phyloP scores from a whole-genome alignment of 768 basidiomycete genomes.

The Bullera alba region DNA sequence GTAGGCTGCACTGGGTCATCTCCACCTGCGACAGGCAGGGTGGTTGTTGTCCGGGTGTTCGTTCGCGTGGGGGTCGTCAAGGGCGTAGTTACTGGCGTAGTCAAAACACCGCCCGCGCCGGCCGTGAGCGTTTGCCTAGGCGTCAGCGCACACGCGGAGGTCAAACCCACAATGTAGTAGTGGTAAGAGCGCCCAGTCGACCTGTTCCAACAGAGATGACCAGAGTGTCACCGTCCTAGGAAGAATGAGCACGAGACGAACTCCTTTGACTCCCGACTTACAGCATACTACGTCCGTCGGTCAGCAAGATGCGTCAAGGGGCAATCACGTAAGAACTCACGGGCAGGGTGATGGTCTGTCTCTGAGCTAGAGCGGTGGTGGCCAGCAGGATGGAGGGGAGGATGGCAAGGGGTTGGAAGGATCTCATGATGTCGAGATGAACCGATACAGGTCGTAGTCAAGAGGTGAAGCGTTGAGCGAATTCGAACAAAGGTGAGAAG shows the following conservation, averaged over 20 bases:
- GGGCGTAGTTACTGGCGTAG: constrained; percentile 3
- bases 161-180: background rate
- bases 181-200: constrained; percentile 10
- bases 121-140: background rate
- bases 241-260: background rate
- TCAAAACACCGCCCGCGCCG: constrained; percentile 1
- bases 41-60: constrained; percentile 8
- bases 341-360: constrained; percentile 16
- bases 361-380: constrained; percentile 3
- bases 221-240: constrained; percentile 31
- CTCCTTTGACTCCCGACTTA: too few relatives aligned
- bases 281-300: background rate
- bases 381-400: constrained; percentile 5
- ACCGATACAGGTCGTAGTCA: too few relatives aligned
- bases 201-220: constrained; percentile 30
- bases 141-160: background rate
- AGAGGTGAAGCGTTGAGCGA: too few relatives aligned
- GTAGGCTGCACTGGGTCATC: too few relatives aligned
- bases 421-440: background rate
- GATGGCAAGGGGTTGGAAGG: background rate
- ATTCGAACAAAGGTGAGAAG: too few relatives aligned
- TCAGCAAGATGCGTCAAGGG: background rate
- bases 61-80: constrained; percentile 3
- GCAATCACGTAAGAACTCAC: constrained; percentile 13
- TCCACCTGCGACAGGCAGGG: too few relatives aligned